Base-by-base conservation (phyloP, 495 filamentous ascomycete genomes). In the Penicillium canescens region DNA sequence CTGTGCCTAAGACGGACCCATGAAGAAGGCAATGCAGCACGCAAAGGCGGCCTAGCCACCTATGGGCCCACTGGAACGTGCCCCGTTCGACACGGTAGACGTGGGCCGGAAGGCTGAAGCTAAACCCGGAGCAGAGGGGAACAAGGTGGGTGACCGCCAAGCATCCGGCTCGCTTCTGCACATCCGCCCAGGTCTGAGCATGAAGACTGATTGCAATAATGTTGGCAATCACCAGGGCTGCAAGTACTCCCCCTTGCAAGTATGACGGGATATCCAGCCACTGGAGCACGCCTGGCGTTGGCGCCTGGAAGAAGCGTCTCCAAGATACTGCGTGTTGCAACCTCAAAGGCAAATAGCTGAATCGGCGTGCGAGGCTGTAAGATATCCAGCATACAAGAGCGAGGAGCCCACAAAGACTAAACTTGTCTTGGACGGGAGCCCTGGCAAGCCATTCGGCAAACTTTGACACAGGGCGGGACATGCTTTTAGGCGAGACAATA, bases 141-240 rank as follows among this genome's bases (percentile, higher is more conserved):
- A 45, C 39, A 52, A 43, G 39, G 42, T 43, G 28, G 14, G 31
- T 52, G 36, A 52, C 49, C 34, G 28, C 49, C 39, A 52, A 37
- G 18, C 18, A 18, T 18, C 18, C 18, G 18, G 18, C 18, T 18
- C 18, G 18, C 18, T 18, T 18, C 18, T 52, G 49, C 49, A 52
- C 40, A 23, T 44, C 49, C 28, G 49, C 49, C 39, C 26, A 52
- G 11, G 24, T 7, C 16, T 18, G 40, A 28, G 16, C 12, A 43
- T 36, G 40, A 37, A 52, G 4, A 40, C 31, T 44, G 31, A 44
- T 2, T 23, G 40, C 28, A 43, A 52, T 37, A 12, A 43, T 26
- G 20, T 52, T 52, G 12, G 49, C 16, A 26, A 44, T 43, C 40
- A 52, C 16, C 12, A 42, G 18, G 18, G 49, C 40, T 11, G 31